Base-by-base conservation (phyloP, 75 land plant genomes). In the Ceratopteris richardii region DNA sequence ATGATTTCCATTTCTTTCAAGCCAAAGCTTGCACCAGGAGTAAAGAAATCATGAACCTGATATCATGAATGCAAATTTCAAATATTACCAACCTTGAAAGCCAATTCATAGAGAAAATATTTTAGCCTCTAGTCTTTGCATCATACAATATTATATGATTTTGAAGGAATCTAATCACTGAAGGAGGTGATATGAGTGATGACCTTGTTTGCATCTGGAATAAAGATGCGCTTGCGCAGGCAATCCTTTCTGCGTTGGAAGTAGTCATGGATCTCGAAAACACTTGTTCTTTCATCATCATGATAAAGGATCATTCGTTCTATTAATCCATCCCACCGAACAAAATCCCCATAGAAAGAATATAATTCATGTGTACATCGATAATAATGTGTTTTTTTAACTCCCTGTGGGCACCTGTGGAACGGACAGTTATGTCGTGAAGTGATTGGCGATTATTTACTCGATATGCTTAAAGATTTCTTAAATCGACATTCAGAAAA, bases 311-410 rank as follows among this genome's bases (percentile, higher is more conserved):
- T 37, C 0, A 70, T n/a, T 10, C 73, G 31, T 62, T 70, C 73
- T 13, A 70, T 50, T 25, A 70, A 51, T 28, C 73, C 73, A 64
- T 70, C 73, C 73, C 73, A 70, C 36, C 62, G 51, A 29, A 70
- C 58, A 41, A 66, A 70, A 42, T 70, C 73, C 21, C 73, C 73
- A 40, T 70, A 70, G 44, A 70, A 70, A 13, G 73, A 59, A 57
- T 56, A 70, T 52, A 70, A 51, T 13, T 65, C 58, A 57, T 70
- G 68, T 50, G 61, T 58, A 51, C 73, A 70, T 9, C 66, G 54
- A 10, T 70, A 21, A 31, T 57, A 70, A 24, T 55, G 30, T 31
- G 73, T 70, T 59, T 51, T 63, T 43, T 70, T 70, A 22, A 65
- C 44, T 27, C 73, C 73, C 46, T 64, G 56, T 11, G 73, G 73